These are phyloP conservation scores for Thermoascus crustaceus DNA, from an alignment of 2,329 filamentous ascomycete genomes.

Conservation along the genomic window DNA sequence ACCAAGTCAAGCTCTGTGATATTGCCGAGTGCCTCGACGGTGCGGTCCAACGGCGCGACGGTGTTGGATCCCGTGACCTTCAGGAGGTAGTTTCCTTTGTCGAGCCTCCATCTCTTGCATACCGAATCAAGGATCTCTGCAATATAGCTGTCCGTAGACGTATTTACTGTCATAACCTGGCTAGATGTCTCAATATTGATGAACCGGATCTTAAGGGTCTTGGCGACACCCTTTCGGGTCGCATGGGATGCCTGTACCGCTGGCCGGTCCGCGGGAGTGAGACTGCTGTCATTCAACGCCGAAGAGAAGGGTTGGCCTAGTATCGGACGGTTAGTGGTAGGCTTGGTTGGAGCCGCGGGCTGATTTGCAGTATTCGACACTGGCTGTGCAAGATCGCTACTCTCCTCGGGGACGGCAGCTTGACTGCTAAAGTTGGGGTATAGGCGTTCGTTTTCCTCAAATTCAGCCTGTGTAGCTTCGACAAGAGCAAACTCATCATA, in stretches of 20 bases:
- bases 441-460: constrained; percentile 50
- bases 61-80: constrained; percentile 57
- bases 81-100: constrained; percentile 55
- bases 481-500: constrained; percentile 61
- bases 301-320: constrained; percentile 39
- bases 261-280: constrained; percentile 40
- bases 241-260: constrained; percentile 37
- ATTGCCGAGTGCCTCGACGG: constrained; percentile 54
- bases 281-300: constrained; percentile 36
- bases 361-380: constrained; percentile 13
- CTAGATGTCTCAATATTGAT: constrained; percentile 51
- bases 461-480: constrained; percentile 48
- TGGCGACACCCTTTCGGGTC: constrained; percentile 49
- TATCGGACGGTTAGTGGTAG: constrained; percentile 30
- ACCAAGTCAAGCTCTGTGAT: constrained; percentile 55
- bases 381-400: constrained; percentile 17
- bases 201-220: constrained; percentile 53
- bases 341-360: constrained; percentile 16
- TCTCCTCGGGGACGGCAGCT: constrained; percentile 22
- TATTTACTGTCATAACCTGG: constrained; percentile 47
- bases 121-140: constrained; percentile 58
- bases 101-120: constrained; percentile 55
- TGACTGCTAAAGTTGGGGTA: constrained; percentile 46
- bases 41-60: constrained; percentile 55
- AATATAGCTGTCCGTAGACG: constrained; percentile 58